These are phyloP conservation scores for Phoma sp. DNA, from an alignment of 2,329 filamentous ascomycete genomes.

Conservation along the genomic window DNA sequence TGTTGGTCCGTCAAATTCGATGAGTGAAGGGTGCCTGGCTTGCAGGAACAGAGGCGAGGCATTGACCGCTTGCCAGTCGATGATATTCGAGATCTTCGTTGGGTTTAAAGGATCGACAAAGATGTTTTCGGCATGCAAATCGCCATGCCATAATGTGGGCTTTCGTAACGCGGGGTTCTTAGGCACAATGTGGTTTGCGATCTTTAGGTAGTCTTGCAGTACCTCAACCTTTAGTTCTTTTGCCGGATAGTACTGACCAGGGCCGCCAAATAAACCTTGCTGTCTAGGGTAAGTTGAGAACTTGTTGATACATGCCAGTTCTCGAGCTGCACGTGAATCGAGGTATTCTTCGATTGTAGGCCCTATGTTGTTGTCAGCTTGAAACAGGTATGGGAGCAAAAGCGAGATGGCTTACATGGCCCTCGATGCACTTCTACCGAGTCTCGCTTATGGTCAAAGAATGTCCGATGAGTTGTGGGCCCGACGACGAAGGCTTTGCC, in stretches of 20 bases:
- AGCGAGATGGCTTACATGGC: constrained; percentile 20
- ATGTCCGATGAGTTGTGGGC: constrained; percentile 23
- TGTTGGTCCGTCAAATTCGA: constrained; percentile 32
- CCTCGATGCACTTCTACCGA: constrained; percentile 20
- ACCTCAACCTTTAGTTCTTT: no score
- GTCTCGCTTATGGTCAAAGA: constrained; percentile 12
- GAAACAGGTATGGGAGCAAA: not conserved
- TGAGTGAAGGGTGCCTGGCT: constrained; percentile 31
- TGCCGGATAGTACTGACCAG: constrained; percentile 30
- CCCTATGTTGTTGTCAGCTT: constrained; percentile 24
- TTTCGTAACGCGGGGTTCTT: constrained; percentile 24
- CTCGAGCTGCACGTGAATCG: constrained; percentile 21
- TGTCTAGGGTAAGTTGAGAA: constrained; percentile 22
- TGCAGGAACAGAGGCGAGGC: constrained; percentile 37
- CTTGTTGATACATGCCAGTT: constrained; percentile 25
- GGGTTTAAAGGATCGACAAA: constrained; percentile 38
- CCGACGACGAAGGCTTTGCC: constrained; percentile 20
- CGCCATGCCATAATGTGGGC: constrained; percentile 39
- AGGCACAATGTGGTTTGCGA: constrained; percentile 30
- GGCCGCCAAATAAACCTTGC: constrained; percentile 29
- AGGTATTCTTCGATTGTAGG: constrained; percentile 22
- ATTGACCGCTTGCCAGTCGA: constrained; percentile 44
- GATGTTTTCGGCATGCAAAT: constrained; percentile 43
- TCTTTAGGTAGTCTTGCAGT: constrained; percentile 34
- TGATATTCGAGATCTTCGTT: constrained; percentile 38